A percentile compares a stretch with the other conserved stretches of the same genome.
Evolutionary conservation across 1,284 basidiomycete species (phyloP).

Genomic region (Cutaneotrichosporon sp.): DNA sequence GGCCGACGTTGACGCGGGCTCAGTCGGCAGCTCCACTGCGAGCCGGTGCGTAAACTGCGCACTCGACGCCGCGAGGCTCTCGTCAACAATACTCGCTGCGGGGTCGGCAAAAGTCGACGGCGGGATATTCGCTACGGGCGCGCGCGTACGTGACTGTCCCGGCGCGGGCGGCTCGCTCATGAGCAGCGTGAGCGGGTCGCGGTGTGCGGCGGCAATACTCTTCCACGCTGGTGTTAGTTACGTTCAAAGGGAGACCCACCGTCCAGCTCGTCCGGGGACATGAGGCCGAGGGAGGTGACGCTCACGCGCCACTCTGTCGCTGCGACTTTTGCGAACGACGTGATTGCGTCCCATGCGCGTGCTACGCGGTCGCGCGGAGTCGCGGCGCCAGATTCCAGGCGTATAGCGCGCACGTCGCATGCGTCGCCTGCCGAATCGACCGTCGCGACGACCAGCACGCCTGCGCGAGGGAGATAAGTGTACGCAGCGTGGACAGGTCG

Average conservation of each 20-base stretch:
- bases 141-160: background rate
- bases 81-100: constrained; percentile 29
- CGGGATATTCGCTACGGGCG: constrained; percentile 23
- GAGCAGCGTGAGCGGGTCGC: constrained; percentile 19
- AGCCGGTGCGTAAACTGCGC: constrained; percentile 17
- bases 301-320: constrained; percentile 28
- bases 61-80: constrained; percentile 20
- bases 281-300: constrained; percentile 21
- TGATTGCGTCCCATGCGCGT: constrained; percentile 40
- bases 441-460: constrained; percentile 20
- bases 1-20: background rate
- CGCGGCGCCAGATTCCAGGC: constrained; percentile 1
- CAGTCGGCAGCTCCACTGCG: constrained; percentile 8
- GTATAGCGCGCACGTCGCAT: constrained; percentile 16
- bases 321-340: constrained; percentile 52
- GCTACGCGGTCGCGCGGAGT: constrained; percentile 3
- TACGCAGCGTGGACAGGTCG: constrained; percentile 31
- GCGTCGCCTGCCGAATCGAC: constrained; percentile 34
- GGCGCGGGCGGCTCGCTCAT: constrained; percentile 14
- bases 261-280: constrained; percentile 27
- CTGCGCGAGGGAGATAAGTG: constrained; percentile 7
- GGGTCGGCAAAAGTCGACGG: constrained; percentile 26
- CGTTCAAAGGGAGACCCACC: constrained; percentile 17
- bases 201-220: constrained; percentile 2
- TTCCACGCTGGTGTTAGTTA: constrained; percentile 21